phyloP scores from a whole-genome alignment of 2,329 filamentous ascomycete species.

The Phaeoacremonium minimum region DNA sequence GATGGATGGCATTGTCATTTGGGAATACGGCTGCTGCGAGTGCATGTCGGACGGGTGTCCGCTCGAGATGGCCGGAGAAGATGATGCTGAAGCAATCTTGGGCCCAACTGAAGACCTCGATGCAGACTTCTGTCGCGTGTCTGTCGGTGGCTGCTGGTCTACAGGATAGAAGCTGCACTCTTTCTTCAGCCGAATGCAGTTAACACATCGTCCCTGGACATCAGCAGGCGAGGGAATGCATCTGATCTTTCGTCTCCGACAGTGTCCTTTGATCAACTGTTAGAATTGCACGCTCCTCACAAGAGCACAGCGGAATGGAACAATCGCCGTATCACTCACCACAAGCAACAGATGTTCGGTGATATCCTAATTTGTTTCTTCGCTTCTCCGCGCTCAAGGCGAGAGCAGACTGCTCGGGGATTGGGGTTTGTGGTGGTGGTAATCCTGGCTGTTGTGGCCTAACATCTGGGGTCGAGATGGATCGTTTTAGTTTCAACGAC shows the following conservation, averaged over 20 bases:
- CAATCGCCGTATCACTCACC: too few species aligned
- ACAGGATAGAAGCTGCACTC: constrained; percentile 92
- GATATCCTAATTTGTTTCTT: constrained; percentile 91
- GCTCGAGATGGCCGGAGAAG: constrained; percentile 40
- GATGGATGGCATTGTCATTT: constrained; percentile 37
- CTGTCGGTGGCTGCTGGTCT: constrained; percentile 61
- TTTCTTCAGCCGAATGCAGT: constrained; percentile 91
- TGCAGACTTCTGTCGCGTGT: constrained; percentile 36
- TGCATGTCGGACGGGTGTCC: constrained; percentile 36
- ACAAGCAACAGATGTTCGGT: constrained; percentile 91
- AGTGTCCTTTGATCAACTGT: constrained; percentile 61
- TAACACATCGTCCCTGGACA: constrained; percentile 72
- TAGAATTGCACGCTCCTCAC: too few species aligned
- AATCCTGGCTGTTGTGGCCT: constrained; percentile 31
- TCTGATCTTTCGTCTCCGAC: constrained; percentile 87
- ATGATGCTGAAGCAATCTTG: constrained; percentile 38
- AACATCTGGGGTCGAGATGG: constrained; percentile 45
- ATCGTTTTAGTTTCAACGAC: constrained; percentile 39
- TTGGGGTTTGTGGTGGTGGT: constrained; percentile 19
- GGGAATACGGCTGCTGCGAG: constrained; percentile 33
- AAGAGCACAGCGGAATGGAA: too few species aligned
- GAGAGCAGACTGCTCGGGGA: constrained; percentile 26
- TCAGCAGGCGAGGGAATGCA: constrained; percentile 77
- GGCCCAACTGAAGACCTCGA: constrained; percentile 32
- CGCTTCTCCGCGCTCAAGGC: constrained; percentile 45